Conservation (phyloP, 148 eudicot species). For the Rhododendron ovatum region DNA sequence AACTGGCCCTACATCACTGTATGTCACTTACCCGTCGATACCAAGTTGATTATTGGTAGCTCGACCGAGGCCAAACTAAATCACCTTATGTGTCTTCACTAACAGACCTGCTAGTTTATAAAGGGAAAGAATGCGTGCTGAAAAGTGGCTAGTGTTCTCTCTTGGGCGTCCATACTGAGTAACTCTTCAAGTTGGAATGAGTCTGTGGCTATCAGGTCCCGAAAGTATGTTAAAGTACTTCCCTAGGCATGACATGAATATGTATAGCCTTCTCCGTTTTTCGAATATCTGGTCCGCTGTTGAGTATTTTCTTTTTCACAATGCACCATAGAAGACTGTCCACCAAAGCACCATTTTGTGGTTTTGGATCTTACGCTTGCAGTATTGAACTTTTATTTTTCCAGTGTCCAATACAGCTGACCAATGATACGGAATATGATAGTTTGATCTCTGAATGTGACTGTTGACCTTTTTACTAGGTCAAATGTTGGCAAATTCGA, state of each 20-base stretch:
- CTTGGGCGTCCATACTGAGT: background rate
- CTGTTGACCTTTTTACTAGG: constrained; percentile 40
- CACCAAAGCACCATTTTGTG: background rate
- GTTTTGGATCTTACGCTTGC: background rate
- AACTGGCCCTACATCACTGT: background rate
- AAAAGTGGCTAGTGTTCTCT: background rate
- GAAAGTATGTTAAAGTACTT: background rate
- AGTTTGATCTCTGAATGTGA: background rate
- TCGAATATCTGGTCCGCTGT: background rate
- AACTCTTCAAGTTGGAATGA: background rate
- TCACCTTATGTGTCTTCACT: background rate
- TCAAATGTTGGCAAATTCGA: constrained; percentile 98
- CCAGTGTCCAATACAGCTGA: background rate
- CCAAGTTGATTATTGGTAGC: background rate
- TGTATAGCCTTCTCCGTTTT: background rate
- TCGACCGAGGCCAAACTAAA: background rate
- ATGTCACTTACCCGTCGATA: background rate
- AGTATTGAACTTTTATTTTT: background rate
- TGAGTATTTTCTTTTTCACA: background rate
- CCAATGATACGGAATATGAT: background rate
- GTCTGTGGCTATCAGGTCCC: background rate
- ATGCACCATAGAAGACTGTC: background rate
- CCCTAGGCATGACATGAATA: background rate
- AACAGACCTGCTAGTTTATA: background rate
- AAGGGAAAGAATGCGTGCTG: background rate